Percentiles rank a stretch among this genome's conserved stretches.
phyloP scores from a whole-genome alignment of 441 rosid species.

The Rhodomyrtus psidioides region DNA sequence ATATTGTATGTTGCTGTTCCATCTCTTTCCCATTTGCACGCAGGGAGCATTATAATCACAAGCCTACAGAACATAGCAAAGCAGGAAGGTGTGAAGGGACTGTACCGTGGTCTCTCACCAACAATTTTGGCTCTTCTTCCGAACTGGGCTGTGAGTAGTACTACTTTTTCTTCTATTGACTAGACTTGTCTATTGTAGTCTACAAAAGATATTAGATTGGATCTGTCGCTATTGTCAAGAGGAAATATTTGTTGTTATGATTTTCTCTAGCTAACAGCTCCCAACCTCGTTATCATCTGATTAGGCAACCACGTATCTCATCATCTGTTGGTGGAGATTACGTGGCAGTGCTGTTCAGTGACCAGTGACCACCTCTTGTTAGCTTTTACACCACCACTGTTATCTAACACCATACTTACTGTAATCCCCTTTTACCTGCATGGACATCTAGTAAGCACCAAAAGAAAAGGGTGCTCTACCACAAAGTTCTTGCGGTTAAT shows the following conservation, averaged over 20 bases:
- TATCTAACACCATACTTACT: neutral
- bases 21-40: neutral
- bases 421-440: neutral
- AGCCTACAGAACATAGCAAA: conserved; percentile 53
- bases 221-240: neutral
- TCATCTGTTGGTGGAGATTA: neutral
- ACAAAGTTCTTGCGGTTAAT: neutral
- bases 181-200: neutral
- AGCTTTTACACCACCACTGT: neutral
- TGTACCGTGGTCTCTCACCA: conserved; percentile 96
- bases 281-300: neutral
- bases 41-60: conserved; percentile 76
- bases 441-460: neutral
- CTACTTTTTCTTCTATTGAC: neutral
- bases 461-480: neutral
- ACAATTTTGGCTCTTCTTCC: conserved; percentile 88
- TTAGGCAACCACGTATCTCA: neutral
- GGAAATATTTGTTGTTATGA: neutral
- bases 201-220: neutral
- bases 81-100: conserved; percentile 69
- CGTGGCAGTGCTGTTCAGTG: neutral
- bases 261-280: neutral
- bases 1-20: neutral
- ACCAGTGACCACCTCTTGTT: neutral
- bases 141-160: conserved; percentile 85